Percentiles rank a stretch among this genome's conserved stretches.
phyloP scores from a whole-genome alignment of 306 rosid genomes.

The Sicyos edulis region DNA sequence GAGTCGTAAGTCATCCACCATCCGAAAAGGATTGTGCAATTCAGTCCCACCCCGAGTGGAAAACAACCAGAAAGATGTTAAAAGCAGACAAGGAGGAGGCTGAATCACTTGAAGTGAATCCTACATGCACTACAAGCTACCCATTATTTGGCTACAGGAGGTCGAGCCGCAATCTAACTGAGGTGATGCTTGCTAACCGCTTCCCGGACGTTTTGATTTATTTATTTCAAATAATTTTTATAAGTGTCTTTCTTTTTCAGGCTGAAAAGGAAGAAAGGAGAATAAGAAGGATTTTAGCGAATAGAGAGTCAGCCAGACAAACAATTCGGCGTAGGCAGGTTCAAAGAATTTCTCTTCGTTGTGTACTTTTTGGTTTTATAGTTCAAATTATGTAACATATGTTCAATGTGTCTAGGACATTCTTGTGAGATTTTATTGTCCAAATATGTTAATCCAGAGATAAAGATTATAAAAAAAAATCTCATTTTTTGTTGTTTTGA shows the following conservation, averaged over 20 bases:
- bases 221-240: not conserved
- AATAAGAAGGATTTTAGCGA: conserved; percentile 81
- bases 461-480: not conserved
- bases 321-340: conserved; percentile 99
- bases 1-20: conserved; percentile 30
- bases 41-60: conserved; percentile 25
- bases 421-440: not conserved
- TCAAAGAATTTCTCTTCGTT: conserved; percentile 14
- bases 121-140: conserved; percentile 28
- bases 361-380: not conserved
- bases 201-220: conserved; percentile 12
- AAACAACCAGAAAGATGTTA: conserved; percentile 21
- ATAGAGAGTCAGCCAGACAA: conserved; percentile 95
- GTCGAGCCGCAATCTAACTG: conserved; percentile 71
- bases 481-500: not conserved
- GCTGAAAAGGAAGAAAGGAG: conserved; percentile 86
- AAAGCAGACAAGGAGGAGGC: conserved; percentile 49
- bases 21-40: conserved; percentile 28
- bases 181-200: conserved; percentile 40
- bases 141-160: conserved; percentile 42
- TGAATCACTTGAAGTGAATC: conserved; percentile 33
- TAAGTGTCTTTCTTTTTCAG: conserved; percentile 30
- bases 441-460: not conserved
- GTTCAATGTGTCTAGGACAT: not conserved
- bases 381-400: not conserved